Evolutionary conservation across 2,329 filamentous ascomycete genomes (phyloP), one percentile per base, ranked within the genome.

Genomic region (Colletotrichum viniferum): DNA sequence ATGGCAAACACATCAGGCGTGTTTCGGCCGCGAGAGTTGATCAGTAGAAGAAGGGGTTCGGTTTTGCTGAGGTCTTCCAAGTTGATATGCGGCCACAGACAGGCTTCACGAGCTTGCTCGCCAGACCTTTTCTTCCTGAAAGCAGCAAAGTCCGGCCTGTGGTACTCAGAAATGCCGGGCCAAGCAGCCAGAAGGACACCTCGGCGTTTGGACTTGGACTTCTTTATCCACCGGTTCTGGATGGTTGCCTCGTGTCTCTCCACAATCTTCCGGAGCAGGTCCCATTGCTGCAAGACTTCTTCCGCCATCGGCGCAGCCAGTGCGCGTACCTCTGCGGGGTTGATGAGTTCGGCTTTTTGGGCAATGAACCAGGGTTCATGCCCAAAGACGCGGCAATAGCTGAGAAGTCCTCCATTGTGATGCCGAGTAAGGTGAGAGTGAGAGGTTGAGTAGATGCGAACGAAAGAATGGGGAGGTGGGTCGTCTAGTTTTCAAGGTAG

Each of bases 11-110:
- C 76, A 9, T 82, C 79, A 0, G 90, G 90, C 0, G 78, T 74
- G 70, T 90, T 78, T 0, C 88, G 85, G 7, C 84, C 90, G 8
- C 91, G 85, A 0, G 89, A 81, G 70, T 91, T 90, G 13, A 93
- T 79, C 24, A 92, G 82, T 8, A 92, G 80, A 0, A 85, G 83
- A 10, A 93, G 78, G 0, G 81, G 74, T 63, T 86, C 88, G 0
- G 85, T 79, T 26, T 86, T 83, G 0, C 78, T 67, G 1, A 93
- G 82, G 77, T 92, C 90, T 70, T 92, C 88, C 55, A 89, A 83
- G 77, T 92, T 93, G 79, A 92, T 87, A 61, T 88, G 84, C 0
- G 90, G 90, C 85, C 86, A 91, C 56, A 90, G 79, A 74, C 82
- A 90, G 10, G 81, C 69, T 7, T 86, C 83, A 79, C 52, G 38